phyloP scores from a whole-genome alignment of 495 filamentous ascomycete species.

The Beverwykella pulmonaria region DNA sequence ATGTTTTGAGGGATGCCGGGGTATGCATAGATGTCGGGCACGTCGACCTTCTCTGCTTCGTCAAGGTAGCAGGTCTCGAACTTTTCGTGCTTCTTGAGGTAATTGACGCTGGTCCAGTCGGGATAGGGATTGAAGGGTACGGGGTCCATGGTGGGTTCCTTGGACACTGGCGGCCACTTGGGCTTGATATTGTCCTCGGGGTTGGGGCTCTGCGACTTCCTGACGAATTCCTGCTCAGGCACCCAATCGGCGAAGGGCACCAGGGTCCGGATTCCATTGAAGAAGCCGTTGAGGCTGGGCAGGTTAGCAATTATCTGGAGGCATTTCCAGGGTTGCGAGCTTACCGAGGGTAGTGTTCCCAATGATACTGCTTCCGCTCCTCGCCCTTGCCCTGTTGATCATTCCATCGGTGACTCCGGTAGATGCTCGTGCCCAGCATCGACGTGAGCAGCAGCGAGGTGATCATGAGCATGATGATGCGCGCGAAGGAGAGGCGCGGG shows the following conservation, averaged over 20 bases:
- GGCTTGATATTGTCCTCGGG: conserved; percentile 30
- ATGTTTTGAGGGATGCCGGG: conserved; percentile 49
- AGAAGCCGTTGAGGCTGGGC: conserved; percentile 43
- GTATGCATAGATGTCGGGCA: conserved; percentile 48
- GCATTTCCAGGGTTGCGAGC: not conserved
- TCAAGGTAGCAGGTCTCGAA: conserved; percentile 48
- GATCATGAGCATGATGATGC: conserved; percentile 34
- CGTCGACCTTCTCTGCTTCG: conserved; percentile 36
- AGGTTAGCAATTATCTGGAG: conserved; percentile 15
- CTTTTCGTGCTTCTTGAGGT: conserved; percentile 38
- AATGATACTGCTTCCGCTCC: conserved; percentile 39
- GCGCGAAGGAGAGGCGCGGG: conserved; percentile 35
- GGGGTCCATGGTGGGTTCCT: conserved; percentile 44
- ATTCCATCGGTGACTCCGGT: conserved; percentile 24
- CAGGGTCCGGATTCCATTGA: conserved; percentile 43
- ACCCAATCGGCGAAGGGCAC: conserved; percentile 41
- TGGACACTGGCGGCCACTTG: conserved; percentile 16
- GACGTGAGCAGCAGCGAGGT: conserved; percentile 34
- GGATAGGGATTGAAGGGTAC: conserved; percentile 47
- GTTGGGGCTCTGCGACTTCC: conserved; percentile 14
- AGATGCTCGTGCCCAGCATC: conserved; percentile 41
- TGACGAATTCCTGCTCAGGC: conserved; percentile 38
- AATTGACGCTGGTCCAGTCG: conserved; percentile 39
- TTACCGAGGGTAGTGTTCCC: conserved; percentile 44
- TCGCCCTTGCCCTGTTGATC: conserved; percentile 23